These are phyloP conservation scores for Brachypodium distachyon DNA, from an alignment of 202 grass and related monocot species.

Conservation along the genomic window DNA sequence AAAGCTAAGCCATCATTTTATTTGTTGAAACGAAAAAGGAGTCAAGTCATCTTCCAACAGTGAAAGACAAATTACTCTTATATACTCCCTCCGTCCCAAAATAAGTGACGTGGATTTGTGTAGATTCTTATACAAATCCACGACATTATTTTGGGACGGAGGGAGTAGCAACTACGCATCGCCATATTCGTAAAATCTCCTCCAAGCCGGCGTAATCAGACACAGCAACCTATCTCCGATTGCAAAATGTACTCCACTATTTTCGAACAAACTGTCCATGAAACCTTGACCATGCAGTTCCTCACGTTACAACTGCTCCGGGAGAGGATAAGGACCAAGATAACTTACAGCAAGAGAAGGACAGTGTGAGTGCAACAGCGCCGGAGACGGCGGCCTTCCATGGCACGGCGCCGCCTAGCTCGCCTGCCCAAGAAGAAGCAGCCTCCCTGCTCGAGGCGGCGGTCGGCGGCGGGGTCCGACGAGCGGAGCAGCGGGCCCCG, in stretches of 20 bases:
- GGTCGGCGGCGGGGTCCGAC: neutral
- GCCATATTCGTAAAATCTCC: neutral
- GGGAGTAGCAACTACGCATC: neutral
- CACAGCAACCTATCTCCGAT: neutral
- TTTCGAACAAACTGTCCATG: neutral
- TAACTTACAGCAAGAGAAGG: constrained; percentile 31
- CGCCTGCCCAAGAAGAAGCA: neutral
- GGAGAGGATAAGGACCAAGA: neutral
- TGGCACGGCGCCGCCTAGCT: neutral
- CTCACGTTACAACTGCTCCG: neutral
- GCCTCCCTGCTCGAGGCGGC: neutral
- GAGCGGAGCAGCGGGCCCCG: neutral
- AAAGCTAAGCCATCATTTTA: too few species aligned
- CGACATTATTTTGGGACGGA: too few species aligned
- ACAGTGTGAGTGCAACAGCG: constrained; percentile 14
- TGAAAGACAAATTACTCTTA: too few species aligned
- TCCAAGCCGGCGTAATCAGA: too few species aligned
- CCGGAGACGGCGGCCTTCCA: constrained; percentile 24
- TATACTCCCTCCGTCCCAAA: too few species aligned
- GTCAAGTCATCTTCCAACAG: too few species aligned
- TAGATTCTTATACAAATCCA: too few species aligned
- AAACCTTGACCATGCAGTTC: neutral
- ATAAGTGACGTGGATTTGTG: too few species aligned
- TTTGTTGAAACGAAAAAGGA: too few species aligned
- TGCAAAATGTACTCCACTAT: neutral